Conservation (phyloP, 2,329 filamentous ascomycete species). For the Talaromyces sp. region DNA sequence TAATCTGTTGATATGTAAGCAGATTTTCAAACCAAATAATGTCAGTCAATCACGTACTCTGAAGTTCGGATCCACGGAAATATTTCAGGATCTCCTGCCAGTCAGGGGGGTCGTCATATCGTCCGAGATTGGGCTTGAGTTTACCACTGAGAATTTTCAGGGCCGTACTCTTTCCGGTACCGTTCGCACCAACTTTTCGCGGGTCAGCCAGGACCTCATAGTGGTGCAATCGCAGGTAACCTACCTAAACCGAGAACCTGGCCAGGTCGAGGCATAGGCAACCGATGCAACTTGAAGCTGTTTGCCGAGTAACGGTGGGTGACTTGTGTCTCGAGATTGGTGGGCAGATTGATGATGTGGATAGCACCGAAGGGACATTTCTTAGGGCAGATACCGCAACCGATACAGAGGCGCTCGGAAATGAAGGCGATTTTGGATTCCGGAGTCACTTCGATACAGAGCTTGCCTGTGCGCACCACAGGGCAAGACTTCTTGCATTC, state of each 20-base stretch:
- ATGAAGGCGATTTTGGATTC: conserved; percentile 96
- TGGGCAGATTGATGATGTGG: conserved; percentile 99
- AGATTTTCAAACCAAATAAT: neutral
- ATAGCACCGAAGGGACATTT: conserved; percentile 98
- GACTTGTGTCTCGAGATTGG: conserved; percentile 96
- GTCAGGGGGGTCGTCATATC: conserved; percentile 93
- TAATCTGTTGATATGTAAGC: conserved; percentile 60
- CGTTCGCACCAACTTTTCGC: conserved; percentile 79
- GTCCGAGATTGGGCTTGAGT: conserved; percentile 93
- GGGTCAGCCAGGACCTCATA: conserved; percentile 1
- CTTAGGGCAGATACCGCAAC: conserved; percentile 99
- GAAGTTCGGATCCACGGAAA: conserved; percentile 94
- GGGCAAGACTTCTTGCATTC: conserved; percentile 99
- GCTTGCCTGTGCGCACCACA: conserved; percentile 93
- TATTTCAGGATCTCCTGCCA: conserved; percentile 99
- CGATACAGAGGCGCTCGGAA: conserved; percentile 91
- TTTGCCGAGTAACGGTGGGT: conserved; percentile 99
- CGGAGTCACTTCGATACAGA: conserved; percentile 88
- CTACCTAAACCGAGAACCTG: conserved; percentile 75
- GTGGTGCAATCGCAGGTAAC: neutral
- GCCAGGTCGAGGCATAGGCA: conserved; percentile 91
- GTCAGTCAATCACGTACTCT: conserved; percentile 61
- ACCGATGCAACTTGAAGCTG: conserved; percentile 97
- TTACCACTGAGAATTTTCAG: conserved; percentile 98
- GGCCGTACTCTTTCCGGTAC: conserved; percentile 99